These are phyloP conservation scores for Nakataea oryzae DNA, from an alignment of 2,329 filamentous ascomycete genomes.

Conservation along the genomic window DNA sequence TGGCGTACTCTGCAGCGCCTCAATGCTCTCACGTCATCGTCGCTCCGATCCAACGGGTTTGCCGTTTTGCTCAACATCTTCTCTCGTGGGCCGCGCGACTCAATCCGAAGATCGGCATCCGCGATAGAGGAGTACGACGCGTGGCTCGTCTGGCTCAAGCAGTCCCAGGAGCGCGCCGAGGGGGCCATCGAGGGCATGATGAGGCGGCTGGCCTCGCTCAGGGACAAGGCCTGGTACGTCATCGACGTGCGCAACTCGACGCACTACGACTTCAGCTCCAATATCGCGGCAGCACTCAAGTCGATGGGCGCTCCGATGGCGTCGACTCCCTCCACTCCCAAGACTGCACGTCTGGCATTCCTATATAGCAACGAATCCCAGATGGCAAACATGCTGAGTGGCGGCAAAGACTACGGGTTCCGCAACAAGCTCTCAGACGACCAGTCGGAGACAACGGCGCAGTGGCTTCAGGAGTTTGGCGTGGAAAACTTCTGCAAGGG, in stretches of 20 bases:
- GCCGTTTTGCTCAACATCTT: constrained; percentile 65
- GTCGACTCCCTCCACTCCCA: constrained; percentile 1
- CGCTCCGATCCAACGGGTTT: constrained; percentile 57
- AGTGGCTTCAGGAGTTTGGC: constrained; percentile 71
- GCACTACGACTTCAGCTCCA: constrained; percentile 76
- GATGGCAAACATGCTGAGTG: constrained; percentile 78
- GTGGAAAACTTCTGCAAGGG: constrained; percentile 92
- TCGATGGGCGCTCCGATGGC: constrained; percentile 63
- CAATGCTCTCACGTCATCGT: constrained; percentile 48
- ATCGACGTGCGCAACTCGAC: constrained; percentile 87
- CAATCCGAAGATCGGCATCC: constrained; percentile 57
- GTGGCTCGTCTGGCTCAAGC: constrained; percentile 75
- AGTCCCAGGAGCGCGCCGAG: constrained; percentile 70
- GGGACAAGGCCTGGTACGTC: constrained; percentile 98
- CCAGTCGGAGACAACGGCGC: constrained; percentile 73
- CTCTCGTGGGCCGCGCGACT: constrained; percentile 58
- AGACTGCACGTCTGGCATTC: constrained; percentile 43
- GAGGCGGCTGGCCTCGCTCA: constrained; percentile 59
- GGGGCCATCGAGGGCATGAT: constrained; percentile 65
- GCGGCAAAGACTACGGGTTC: constrained; percentile 72
- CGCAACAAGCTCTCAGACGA: constrained; percentile 95
- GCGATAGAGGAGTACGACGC: constrained; percentile 71
- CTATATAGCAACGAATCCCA: constrained; percentile 76
- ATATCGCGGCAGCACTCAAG: constrained; percentile 78
- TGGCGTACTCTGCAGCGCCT: constrained; percentile 74